Conservation (phyloP, 169 alveolate genomes). For the Plasmodium cynomolgi region DNA sequence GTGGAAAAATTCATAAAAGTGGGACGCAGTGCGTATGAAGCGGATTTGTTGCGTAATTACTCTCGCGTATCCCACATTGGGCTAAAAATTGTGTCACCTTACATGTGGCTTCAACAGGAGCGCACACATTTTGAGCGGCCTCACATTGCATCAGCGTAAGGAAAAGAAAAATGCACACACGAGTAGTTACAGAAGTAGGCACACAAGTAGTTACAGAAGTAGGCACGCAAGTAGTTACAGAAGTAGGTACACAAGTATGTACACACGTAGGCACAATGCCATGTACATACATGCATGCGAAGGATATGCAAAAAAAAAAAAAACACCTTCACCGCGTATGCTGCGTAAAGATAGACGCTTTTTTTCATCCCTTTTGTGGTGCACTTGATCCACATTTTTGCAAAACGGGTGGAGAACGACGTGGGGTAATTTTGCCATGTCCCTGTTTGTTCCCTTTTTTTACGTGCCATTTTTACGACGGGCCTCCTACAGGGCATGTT, state of each 20-base stretch:
- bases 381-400: not conserved
- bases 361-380: not conserved
- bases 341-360: not conserved
- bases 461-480: not conserved
- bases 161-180: not conserved
- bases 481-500: not conserved
- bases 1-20: not conserved
- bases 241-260: not conserved
- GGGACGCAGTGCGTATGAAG: not conserved
- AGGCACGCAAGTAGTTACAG: not conserved
- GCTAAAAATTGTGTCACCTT: not conserved
- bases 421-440: not conserved
- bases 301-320: not conserved
- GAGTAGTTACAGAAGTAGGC: no score
- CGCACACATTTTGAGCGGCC: not conserved
- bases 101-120: not conserved
- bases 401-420: not conserved
- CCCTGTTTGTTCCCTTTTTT: not conserved
- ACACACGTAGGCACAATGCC: not conserved
- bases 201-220: not conserved
- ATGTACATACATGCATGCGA: not conserved
- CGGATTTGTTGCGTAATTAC: not conserved
- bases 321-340: not conserved
- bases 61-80: not conserved
- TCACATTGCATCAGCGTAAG: not conserved